These are phyloP conservation scores for Ophiostoma sp. DNA, from an alignment of 2,329 filamentous ascomycete species.

Conservation along the genomic window DNA sequence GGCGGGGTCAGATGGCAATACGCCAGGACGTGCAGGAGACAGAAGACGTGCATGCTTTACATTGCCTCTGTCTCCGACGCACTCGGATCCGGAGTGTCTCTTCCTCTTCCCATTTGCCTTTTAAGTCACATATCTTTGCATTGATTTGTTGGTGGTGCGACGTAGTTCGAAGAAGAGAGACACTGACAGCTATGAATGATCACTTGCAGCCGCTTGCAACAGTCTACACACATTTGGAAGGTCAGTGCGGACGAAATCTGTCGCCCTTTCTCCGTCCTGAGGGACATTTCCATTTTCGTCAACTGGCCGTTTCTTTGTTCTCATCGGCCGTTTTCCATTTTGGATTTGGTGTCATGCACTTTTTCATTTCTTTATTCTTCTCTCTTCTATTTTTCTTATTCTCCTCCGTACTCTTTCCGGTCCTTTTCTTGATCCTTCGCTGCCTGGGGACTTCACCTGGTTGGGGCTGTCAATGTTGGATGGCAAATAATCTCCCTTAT, in stretches of 20 bases:
- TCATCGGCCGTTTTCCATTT: not conserved
- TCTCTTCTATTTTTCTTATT: not conserved
- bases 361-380: not conserved
- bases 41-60: not conserved
- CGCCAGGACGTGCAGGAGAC: not conserved
- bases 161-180: not conserved
- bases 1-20: not conserved
- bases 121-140: not conserved
- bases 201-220: not conserved
- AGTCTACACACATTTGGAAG: not conserved
- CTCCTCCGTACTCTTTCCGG: not conserved
- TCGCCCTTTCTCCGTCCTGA: not conserved
- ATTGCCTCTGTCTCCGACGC: not conserved
- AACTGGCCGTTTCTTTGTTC: not conserved
- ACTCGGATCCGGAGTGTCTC: not conserved
- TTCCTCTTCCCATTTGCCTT: not conserved
- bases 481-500: not conserved
- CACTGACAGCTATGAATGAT: not conserved
- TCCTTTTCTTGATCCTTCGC: not conserved
- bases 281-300: not conserved
- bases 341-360: not conserved
- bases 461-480: not conserved
- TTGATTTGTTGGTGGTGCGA: not conserved
- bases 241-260: not conserved
- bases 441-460: not conserved